Base-by-base conservation (phyloP, 2,329 filamentous ascomycete species). In the Diaporthe batatas region DNA sequence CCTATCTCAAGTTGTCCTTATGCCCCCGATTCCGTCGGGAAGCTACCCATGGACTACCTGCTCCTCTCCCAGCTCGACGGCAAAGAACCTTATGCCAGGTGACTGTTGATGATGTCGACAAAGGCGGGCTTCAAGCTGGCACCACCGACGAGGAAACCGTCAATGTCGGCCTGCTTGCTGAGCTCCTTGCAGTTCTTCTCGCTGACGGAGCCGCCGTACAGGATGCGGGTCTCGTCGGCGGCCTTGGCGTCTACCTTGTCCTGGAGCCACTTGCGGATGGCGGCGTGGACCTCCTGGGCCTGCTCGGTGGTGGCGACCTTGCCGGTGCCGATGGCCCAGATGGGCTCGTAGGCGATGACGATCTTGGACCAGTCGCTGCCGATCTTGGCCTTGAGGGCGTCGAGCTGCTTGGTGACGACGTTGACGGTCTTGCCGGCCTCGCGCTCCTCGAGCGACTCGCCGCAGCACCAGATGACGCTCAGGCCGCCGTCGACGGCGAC, bases 111-210 rank as follows among this genome's bases (percentile, higher is more conserved):
- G 77, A 90, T 90, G 76, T 90, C 88, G 79, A 89, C 83, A 77
- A 90, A 98, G 77, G 94, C 95, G 82, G 96, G 96, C 92, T 98
- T 98, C 87, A 98, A 91, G 83, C 93, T 96, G 82, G 96, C 96
- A 84, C 96, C 96, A 77, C 96, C 96, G 77, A 98, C 96, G 78
- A 98, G 90, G 92, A 98, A 98, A 73, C 96, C 96, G 84, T 99
- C 96, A 83, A 99, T 98, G 84, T 99, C 96, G 76, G 90, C 83
- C 90, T 98, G 91, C 89, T 95, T 96, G 83, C 93, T 91, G 79
- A 99, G 90, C 76, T 98, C 96, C 81, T 88, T 90, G 89, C 94
- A 97, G 91, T 99, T 99, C 93, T 98, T 98, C 90, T 98, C 96
- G 82, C 89, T 97, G 80, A 99, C 96, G 80, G 93, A 96, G 82